A percentile compares a stretch with the other conserved stretches of the same genome.
phyloP scores from a whole-genome alignment of 2,329 filamentous ascomycete genomes.

The Fusarium tanahbumbuense region DNA sequence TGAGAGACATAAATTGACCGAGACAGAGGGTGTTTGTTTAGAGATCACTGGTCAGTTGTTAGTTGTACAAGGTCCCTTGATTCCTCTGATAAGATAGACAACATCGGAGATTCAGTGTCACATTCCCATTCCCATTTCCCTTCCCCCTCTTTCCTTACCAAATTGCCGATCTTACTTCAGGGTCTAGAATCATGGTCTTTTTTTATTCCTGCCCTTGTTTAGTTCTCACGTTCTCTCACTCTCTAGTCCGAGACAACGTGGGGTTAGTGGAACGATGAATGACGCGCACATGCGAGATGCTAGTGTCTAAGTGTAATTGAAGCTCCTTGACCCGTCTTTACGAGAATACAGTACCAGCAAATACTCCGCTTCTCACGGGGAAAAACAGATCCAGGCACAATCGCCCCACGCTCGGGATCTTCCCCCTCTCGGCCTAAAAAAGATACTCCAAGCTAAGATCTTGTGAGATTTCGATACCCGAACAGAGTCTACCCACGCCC shows the following conservation, averaged over 20 bases:
- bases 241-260: slow-evolving; percentile 2
- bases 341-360: slow-evolving; percentile 22
- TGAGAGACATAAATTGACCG: neutral
- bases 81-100: neutral
- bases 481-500: neutral
- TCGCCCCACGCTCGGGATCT: slow-evolving; percentile 15
- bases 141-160: neutral
- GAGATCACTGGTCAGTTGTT: no score
- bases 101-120: slow-evolving; percentile 15
- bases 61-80: neutral
- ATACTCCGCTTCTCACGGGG: neutral
- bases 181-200: neutral
- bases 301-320: slow-evolving; percentile 33
- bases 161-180: neutral
- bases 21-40: no score
- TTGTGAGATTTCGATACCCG: slow-evolving; percentile 19
- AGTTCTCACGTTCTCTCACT: neutral
- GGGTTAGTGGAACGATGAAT: slow-evolving; percentile 16
- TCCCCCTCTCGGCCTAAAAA: neutral
- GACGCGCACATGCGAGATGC: slow-evolving; percentile 40
- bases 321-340: slow-evolving; percentile 11
- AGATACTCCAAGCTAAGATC: neutral
- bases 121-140: slow-evolving; percentile 18
- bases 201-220: neutral
- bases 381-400: slow-evolving; percentile 34